Evolutionary conservation across 306 rosid species (phyloP).

Genomic region (Cucumis hystrix): DNA sequence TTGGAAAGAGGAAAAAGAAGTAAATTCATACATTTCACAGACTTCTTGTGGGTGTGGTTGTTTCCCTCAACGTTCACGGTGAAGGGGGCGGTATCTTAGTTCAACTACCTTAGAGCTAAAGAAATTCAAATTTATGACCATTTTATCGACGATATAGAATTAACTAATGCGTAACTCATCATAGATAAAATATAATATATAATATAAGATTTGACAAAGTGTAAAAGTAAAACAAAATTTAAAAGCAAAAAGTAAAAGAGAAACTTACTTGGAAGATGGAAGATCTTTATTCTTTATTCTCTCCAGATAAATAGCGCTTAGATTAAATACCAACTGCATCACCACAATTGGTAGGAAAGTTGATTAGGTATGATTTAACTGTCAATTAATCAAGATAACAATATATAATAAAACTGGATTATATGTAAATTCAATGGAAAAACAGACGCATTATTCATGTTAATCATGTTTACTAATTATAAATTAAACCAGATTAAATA

Average conservation of each 20-base stretch:
- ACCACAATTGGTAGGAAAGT: not conserved
- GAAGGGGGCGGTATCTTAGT: not conserved
- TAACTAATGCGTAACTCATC: too few relatives aligned
- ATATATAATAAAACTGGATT: not conserved
- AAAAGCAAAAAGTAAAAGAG: not conserved
- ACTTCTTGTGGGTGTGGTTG: not conserved
- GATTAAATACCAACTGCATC: not conserved
- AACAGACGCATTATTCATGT: not conserved
- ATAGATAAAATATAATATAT: too few relatives aligned
- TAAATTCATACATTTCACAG: not conserved
- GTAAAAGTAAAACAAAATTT: not conserved
- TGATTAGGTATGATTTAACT: not conserved
- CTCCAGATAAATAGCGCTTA: not conserved
- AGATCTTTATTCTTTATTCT: not conserved
- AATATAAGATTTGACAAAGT: not conserved
- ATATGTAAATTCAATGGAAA: not conserved
- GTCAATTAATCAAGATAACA: not conserved
- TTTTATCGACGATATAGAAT: too few relatives aligned
- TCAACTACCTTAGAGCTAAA: too few relatives aligned
- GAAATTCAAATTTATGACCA: too few relatives aligned
- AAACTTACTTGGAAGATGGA: conserved; percentile 1
- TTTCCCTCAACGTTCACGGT: not conserved
- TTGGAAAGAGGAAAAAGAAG: not conserved
- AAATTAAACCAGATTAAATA: not conserved
- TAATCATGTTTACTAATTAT: not conserved